phyloP scores from a whole-genome alignment of 176 grass and related monocot species.

The Oryza meridionalis region DNA sequence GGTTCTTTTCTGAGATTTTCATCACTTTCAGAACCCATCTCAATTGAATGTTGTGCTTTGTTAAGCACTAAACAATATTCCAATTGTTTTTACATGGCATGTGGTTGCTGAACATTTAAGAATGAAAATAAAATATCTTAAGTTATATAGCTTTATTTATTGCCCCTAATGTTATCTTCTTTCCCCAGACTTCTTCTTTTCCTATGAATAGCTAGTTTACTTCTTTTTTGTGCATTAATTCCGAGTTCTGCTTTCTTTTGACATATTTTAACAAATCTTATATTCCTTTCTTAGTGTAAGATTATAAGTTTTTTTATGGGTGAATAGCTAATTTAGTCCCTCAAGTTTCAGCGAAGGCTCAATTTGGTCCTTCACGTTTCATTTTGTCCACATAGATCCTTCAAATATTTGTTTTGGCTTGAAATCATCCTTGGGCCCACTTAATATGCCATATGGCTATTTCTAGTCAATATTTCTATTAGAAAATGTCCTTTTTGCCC shows the following conservation, averaged over 20 bases:
- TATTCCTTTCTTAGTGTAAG: not conserved
- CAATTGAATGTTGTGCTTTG: not conserved
- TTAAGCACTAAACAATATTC: not conserved
- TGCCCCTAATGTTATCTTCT: not conserved
- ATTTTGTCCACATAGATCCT: too few species aligned
- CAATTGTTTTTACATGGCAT: not conserved
- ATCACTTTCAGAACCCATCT: not conserved
- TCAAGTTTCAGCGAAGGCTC: too few species aligned
- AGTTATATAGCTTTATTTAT: not conserved
- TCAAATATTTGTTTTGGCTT: too few species aligned
- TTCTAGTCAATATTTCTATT: too few species aligned
- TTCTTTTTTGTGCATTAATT: not conserved
- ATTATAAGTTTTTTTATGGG: not conserved
- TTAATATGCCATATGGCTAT: too few species aligned
- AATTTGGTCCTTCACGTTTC: too few species aligned
- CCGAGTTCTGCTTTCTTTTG: not conserved
- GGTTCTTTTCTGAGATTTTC: not conserved
- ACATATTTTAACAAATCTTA: not conserved
- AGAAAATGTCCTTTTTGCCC: too few species aligned
- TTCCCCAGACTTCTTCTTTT: not conserved
- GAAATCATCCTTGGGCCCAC: too few species aligned
- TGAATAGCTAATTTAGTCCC: too few species aligned
- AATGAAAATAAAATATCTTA: not conserved
- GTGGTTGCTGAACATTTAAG: conserved; percentile 1
- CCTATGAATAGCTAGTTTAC: not conserved